Base-by-base conservation (phyloP, 495 filamentous ascomycete genomes). In the Aspergillus sparsus region DNA sequence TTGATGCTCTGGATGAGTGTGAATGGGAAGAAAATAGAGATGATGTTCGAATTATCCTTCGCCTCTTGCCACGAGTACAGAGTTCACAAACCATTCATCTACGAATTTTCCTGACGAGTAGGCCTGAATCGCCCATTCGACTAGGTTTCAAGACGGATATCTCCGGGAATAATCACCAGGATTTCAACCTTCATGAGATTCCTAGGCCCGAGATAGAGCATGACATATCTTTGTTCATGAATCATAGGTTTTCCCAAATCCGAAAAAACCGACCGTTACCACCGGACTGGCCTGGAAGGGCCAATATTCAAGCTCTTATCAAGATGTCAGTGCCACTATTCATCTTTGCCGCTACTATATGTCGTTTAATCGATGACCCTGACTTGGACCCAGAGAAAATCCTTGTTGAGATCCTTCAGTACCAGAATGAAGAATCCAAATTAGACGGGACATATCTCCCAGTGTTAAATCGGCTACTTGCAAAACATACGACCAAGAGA, bases 241-340 rank as follows among this genome's bases (percentile, higher is more conserved):
- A 57, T 27, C n/a, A 66, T 1, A 27, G 64, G 31, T 35, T 73
- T 51, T 10, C 52, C 2, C 35, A 62, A 35, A 69, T 71, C 16
- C 46, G 57, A 6, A 2, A 31, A 1, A 36, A 66, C 2, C 45
- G 32, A 13, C 27, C 37, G 0, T 10, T 69, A 13, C 11, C 53
- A 6, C 1, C 35, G 8, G 53, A 65, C 32, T 83, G 79, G 80
- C 81, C 79, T 5, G 66, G 70, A 12, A 16, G 66, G 16, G 13
- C 42, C 7, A 45, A 45, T n/a, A 45, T 15, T 7, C 42, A 45
- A 27, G 35, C 53, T 1, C 45, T 72, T 7, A 56, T 68, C 5
- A 45, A 13, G 21, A 62, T 64, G 31, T 39, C 64, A 4, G 47
- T 69, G 35, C 68, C 67, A 16, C 47, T 75, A 12, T 75, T 75